phyloP scores from a whole-genome alignment of 202 grass and related monocot genomes.

The Setaria italica region DNA sequence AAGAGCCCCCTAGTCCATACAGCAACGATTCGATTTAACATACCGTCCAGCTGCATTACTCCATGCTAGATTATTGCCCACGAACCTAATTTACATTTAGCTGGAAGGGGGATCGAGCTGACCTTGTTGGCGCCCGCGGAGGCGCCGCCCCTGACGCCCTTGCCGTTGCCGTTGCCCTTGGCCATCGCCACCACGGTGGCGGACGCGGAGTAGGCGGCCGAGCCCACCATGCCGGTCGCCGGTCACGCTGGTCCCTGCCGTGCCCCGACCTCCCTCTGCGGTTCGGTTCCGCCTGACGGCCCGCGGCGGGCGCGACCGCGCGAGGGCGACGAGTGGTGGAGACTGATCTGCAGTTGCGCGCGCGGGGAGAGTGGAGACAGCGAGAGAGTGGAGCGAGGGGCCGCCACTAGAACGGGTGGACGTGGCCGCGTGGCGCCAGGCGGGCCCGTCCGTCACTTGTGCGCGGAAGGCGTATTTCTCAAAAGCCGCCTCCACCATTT shows the following conservation, averaged over 20 bases:
- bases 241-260: neutral
- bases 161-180: slow-evolving; percentile 45
- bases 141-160: slow-evolving; percentile 29
- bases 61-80: neutral
- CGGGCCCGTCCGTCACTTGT: neutral
- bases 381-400: neutral
- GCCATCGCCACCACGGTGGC: slow-evolving; percentile 60
- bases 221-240: slow-evolving; percentile 43
- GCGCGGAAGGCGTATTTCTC: neutral
- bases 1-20: neutral
- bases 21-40: neutral
- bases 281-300: neutral
- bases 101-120: slow-evolving; percentile 4
- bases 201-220: slow-evolving; percentile 48
- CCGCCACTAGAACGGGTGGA: neutral
- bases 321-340: slow-evolving; percentile 30
- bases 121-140: slow-evolving; percentile 47
- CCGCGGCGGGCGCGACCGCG: too few species aligned
- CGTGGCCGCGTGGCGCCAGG: neutral
- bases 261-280: neutral
- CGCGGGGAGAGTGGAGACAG: neutral
- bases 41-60: neutral
- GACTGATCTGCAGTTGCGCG: neutral
- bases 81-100: neutral
- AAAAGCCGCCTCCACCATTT: neutral